phyloP scores from a whole-genome alignment of 139 green algal genomes.

The Chlamydomonas schloesseri region DNA sequence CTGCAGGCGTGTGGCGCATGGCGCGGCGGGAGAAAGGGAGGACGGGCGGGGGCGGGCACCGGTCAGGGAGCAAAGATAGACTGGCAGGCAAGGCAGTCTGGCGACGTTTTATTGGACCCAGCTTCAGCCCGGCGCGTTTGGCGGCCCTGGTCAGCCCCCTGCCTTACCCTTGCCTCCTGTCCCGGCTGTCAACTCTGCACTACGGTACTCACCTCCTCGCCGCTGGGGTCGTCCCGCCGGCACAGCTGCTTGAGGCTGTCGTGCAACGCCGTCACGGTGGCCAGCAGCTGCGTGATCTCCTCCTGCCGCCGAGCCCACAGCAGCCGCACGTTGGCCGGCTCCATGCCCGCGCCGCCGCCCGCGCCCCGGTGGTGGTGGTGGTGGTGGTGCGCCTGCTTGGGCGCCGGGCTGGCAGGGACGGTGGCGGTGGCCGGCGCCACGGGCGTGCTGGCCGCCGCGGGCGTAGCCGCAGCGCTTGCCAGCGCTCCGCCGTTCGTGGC shows the following conservation, averaged over 20 bases:
- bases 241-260: slow-evolving; percentile 44
- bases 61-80: no score
- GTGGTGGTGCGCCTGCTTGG: background rate
- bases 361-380: background rate
- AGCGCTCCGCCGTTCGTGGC: background rate
- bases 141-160: no score
- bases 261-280: slow-evolving; percentile 41
- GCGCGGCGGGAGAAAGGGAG: background rate
- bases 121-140: no score
- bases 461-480: no score
- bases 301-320: slow-evolving; percentile 36
- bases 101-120: no score
- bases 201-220: background rate
- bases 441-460: background rate
- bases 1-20: background rate
- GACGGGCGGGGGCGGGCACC: no score
- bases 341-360: background rate
- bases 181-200: no score
- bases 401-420: no score
- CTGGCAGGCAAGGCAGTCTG: no score
- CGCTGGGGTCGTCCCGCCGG: slow-evolving; percentile 12
- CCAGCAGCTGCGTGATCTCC: slow-evolving; percentile 51
- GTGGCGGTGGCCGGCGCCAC: background rate
- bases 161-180: no score
- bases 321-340: slow-evolving; percentile 1